A percentile compares a stretch with the other conserved stretches of the same genome.
phyloP scores from a whole-genome alignment of 805 yeast species.

The Metschnikowia bowlesiae region DNA sequence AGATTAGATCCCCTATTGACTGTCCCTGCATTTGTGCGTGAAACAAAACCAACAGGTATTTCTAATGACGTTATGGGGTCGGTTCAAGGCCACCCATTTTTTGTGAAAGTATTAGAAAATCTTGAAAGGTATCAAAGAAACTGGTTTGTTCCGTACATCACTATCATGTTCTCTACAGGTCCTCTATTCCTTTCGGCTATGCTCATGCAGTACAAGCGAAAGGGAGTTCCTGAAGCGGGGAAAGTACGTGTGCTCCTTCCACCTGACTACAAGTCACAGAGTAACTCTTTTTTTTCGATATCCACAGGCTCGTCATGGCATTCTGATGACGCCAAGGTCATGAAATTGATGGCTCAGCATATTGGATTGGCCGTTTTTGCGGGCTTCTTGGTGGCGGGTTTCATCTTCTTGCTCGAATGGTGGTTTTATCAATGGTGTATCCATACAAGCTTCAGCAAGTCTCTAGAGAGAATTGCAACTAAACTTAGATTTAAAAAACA shows the following conservation, averaged over 20 bases:
- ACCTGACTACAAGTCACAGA: conserved; percentile 58
- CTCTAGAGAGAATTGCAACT: conserved; percentile 11
- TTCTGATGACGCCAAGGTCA: conserved; percentile 75
- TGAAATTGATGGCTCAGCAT: conserved; percentile 71
- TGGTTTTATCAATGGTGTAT: conserved; percentile 35
- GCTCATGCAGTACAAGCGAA: conserved; percentile 82
- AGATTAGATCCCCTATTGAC: conserved; percentile 74
- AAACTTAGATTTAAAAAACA: conserved; percentile 14
- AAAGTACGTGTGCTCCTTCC: conserved; percentile 70
- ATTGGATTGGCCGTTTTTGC: conserved; percentile 64
- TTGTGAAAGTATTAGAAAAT: conserved; percentile 61
- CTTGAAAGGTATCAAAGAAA: conserved; percentile 57
- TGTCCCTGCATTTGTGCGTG: conserved; percentile 81
- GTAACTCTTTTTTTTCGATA: conserved; percentile 65
- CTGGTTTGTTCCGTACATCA: conserved; percentile 83
- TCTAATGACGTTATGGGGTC: conserved; percentile 93
- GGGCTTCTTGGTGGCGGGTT: conserved; percentile 58
- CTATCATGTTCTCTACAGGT: conserved; percentile 92
- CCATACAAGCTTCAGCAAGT: conserved; percentile 26
- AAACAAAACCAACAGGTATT: conserved; percentile 85
- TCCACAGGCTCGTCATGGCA: conserved; percentile 92
- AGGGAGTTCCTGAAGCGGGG: conserved; percentile 66
- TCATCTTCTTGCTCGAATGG: conserved; percentile 36
- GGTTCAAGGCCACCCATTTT: conserved; percentile 83
- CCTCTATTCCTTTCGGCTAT: conserved; percentile 82